Conservation (phyloP, 1,284 basidiomycete genomes). For the Farysia itapuensis region DNA sequence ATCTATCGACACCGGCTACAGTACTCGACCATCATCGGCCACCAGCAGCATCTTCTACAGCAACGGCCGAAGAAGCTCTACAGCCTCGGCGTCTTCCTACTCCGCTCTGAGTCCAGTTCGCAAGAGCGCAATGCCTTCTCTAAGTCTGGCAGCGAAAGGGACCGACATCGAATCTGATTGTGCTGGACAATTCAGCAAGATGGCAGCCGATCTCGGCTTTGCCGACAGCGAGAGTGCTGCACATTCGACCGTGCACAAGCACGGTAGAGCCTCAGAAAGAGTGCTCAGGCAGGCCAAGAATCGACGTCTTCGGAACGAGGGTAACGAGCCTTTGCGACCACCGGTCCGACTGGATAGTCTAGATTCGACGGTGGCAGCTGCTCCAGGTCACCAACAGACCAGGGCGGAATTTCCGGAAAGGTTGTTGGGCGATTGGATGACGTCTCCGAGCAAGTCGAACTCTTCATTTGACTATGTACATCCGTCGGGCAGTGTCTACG, state of each 20-base stretch:
- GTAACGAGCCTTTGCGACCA: constrained; percentile 5
- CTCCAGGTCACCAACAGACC: constrained; percentile 11
- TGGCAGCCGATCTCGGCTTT: background rate
- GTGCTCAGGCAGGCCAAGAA: constrained; percentile 10
- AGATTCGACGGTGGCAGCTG: constrained; percentile 15
- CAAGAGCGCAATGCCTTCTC: constrained; percentile 2
- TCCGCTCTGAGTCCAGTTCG: constrained; percentile 18
- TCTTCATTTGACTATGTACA: too few relatives aligned
- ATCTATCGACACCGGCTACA: constrained; percentile 8
- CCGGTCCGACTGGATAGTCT: constrained; percentile 20
- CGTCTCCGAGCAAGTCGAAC: too few relatives aligned
- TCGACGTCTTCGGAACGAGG: constrained; percentile 15
- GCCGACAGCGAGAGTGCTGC: background rate
- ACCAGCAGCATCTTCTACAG: constrained; percentile 26
- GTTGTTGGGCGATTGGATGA: constrained; percentile 33
- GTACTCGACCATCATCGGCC: constrained; percentile 23
- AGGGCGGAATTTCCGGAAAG: constrained; percentile 21
- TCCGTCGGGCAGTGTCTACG: too few relatives aligned
- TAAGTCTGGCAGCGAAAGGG: background rate
- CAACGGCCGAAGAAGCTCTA: constrained; percentile 2
- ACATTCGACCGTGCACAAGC: background rate
- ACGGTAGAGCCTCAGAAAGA: constrained; percentile 2
- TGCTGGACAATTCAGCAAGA: too few relatives aligned
- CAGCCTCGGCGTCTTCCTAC: constrained; percentile 8
- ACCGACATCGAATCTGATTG: too few relatives aligned